Conservation (phyloP, 306 rosid species). For the Arachis hypogaea region DNA sequence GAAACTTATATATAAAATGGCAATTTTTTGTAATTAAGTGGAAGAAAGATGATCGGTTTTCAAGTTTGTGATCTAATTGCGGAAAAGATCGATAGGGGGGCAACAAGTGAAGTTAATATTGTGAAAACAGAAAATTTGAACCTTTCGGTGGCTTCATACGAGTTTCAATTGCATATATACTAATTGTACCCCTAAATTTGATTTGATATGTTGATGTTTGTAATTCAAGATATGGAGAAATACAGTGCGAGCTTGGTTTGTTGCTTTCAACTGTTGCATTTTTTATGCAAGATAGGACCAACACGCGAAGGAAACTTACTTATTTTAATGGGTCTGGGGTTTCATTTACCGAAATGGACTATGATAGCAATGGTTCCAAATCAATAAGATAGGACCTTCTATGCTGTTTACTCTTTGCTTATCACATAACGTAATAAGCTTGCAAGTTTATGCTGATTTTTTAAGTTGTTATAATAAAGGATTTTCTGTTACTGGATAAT, state of each 20-base stretch:
- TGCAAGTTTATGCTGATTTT: neutral
- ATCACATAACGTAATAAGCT: neutral
- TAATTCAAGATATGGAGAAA: neutral
- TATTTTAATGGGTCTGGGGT: slow-evolving; percentile 1
- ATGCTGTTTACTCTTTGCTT: neutral
- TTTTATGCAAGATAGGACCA: neutral
- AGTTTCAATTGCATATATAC: neutral
- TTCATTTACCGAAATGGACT: slow-evolving; percentile 11
- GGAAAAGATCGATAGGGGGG: neutral
- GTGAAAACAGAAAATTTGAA: neutral
- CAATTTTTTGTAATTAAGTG: slow-evolving; percentile 2
- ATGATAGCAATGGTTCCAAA: slow-evolving; percentile 1
- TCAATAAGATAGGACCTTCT: neutral
- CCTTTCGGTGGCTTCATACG: slow-evolving; percentile 20
- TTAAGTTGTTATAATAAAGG: neutral
- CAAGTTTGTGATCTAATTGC: slow-evolving; percentile 16
- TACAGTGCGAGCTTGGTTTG: neutral
- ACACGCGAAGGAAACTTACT: neutral
- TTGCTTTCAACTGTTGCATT: neutral
- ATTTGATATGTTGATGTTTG: neutral
- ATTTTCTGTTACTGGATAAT: slow-evolving; percentile 1
- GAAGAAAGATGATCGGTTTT: slow-evolving; percentile 9
- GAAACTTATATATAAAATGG: slow-evolving; percentile 1
- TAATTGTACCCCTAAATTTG: neutral
- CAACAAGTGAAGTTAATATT: too few relatives aligned